These are phyloP conservation scores for Trypanosomatidae sp. DNA, from an alignment of 208 protist genomes.

Conservation along the genomic window DNA sequence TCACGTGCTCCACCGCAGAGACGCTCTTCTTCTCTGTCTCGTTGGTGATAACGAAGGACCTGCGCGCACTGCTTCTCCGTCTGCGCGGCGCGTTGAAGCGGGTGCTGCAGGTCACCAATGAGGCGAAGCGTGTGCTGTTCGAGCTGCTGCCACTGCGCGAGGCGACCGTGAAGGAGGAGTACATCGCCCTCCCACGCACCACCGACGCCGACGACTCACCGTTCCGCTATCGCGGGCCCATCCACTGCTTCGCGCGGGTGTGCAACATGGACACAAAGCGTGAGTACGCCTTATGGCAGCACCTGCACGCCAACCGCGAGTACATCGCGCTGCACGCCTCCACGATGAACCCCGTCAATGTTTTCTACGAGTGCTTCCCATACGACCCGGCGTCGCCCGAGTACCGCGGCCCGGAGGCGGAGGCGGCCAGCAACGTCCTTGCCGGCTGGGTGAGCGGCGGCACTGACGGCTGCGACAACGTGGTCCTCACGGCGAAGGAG, in stretches of 20 bases:
- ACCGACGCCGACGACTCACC: too few relatives aligned
- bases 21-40: constrained; percentile 59
- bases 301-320: constrained; percentile 55
- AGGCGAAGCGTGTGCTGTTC: constrained; percentile 30
- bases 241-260: constrained; percentile 67
- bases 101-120: constrained; percentile 42
- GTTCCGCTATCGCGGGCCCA: constrained; percentile 74
- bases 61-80: too few relatives aligned
- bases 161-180: constrained; percentile 62
- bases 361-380: constrained; percentile 76
- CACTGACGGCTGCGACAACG: constrained; percentile 51
- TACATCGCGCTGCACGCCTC: constrained; percentile 72
- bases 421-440: too few relatives aligned
- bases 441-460: constrained; percentile 63
- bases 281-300: too few relatives aligned
- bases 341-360: constrained; percentile 66
- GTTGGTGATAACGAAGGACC: constrained; percentile 49
- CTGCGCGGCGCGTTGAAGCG: constrained; percentile 42
- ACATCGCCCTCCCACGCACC: too few relatives aligned
- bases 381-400: constrained; percentile 39
- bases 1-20: constrained; percentile 64
- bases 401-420: too few relatives aligned
- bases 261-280: constrained; percentile 78
- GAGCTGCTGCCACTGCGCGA: constrained; percentile 54
- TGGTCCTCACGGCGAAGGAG: constrained; percentile 47